Conservation (phyloP, 495 filamentous ascomycete species). For the Bathelium albidoporum region DNA sequence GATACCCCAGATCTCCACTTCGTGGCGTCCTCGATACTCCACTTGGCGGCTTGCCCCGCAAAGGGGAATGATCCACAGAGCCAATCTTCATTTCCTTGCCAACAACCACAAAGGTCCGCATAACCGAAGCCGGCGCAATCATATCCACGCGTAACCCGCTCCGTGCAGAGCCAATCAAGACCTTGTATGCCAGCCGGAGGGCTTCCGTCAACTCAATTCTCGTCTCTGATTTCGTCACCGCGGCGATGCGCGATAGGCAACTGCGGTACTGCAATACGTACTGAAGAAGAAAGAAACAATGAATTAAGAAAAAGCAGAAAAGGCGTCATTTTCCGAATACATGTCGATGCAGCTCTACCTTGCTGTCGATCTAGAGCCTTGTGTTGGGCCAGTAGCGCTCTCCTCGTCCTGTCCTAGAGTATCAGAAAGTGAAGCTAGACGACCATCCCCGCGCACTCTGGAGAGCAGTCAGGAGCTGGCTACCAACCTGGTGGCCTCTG, state of each 20-base stretch:
- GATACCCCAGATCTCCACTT: neutral
- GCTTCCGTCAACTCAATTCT: no score
- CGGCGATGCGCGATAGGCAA: neutral
- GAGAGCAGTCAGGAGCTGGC: neutral
- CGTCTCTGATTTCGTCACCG: no score
- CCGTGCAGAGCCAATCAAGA: no score
- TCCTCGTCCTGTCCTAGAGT: neutral
- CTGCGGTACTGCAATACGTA: neutral
- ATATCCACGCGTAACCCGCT: no score
- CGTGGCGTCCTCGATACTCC: neutral
- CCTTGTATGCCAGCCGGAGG: no score
- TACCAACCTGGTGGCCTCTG: no score
- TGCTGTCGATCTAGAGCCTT: neutral
- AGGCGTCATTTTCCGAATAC: neutral
- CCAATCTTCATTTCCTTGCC: neutral
- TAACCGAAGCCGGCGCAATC: neutral
- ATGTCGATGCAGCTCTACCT: neutral
- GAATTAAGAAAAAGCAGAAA: neutral
- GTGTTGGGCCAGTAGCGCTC: neutral
- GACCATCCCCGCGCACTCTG: neutral
- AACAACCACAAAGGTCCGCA: neutral
- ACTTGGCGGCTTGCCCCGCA: neutral
- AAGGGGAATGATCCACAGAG: neutral
- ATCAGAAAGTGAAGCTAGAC: neutral
- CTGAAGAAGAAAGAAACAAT: neutral